Evolutionary conservation across 163 green algal species (phyloP).

Genomic region (Scenedesmus sp.): DNA sequence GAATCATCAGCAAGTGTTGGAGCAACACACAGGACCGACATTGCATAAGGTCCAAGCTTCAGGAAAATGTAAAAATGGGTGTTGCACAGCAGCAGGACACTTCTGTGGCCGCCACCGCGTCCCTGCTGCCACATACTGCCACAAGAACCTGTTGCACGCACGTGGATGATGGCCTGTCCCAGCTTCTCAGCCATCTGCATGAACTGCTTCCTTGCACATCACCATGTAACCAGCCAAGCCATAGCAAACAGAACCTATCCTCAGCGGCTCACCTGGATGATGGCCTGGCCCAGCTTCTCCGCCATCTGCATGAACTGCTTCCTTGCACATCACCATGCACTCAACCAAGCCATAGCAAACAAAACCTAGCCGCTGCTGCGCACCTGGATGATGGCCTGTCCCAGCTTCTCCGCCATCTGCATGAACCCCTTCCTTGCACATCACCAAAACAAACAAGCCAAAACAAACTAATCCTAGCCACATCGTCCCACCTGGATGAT

Average conservation of each 20-base stretch:
- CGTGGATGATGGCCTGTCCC: slow-evolving; percentile 55
- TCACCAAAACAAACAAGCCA: too few species aligned
- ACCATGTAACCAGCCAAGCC: too few species aligned
- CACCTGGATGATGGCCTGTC: slow-evolving; percentile 40
- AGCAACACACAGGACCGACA: neutral
- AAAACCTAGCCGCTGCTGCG: neutral
- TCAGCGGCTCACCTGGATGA: neutral
- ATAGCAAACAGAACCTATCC: too few species aligned
- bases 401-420: slow-evolving; percentile 94
- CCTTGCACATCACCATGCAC: neutral
- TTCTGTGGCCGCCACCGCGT: neutral
- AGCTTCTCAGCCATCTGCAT: slow-evolving; percentile 96
- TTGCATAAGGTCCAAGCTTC: neutral
- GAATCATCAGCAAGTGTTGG: neutral
- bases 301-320: slow-evolving; percentile 94
- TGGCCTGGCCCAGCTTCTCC: slow-evolving; percentile 85
- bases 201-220: slow-evolving; percentile 72
- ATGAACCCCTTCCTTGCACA: slow-evolving; percentile 80
- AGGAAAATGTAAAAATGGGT: neutral
- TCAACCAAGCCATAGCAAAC: neutral
- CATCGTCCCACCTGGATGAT: too few species aligned
- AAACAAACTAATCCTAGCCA: too few species aligned
- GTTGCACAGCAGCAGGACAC: neutral
- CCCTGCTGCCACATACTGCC: neutral
- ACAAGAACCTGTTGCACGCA: slow-evolving; percentile 28